Base-by-base conservation (phyloP, 441 rosid genomes). In the Euphorbia schlechtendalii region DNA sequence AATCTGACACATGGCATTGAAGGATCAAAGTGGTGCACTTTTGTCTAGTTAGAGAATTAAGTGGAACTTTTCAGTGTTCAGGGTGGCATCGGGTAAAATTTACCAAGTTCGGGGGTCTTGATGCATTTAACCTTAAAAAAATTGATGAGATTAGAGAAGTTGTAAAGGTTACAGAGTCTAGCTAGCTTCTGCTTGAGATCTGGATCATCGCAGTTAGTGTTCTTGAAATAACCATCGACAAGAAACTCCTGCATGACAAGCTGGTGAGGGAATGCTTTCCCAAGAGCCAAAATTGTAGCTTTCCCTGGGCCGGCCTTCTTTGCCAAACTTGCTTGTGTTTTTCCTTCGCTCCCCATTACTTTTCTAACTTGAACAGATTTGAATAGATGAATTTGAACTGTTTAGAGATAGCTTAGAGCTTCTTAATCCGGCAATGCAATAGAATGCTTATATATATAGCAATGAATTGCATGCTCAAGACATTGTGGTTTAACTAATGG, bases 191-290 rank as follows among this genome's bases (percentile, higher is more conserved):
- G 75, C 76, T 84, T 94, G 79, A 91, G 98, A 24, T 86, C 96
- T 9, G 89, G 96, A 64, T 94, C 96, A 54, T 91, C 86, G 34
- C 99, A 91, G 49, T 86, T 94, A 81, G 96, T 91, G 81, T 79
- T 84, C 80, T 68, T 86, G 83, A 94, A 94, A 72, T 87, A 91
- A 14, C 96, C 98, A 72, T 94, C 96, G 60, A 94, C 98, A 61
- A 94, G 82, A 61, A 82, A 86, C 65, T 89, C 96, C 67, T 94
- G 99, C 98, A 94, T 89, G 46, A 91, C 96, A 41, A 94, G 96
- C 84, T 94, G 99, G 74, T 84, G 84, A 65, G 99, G 99, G 70
- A 94, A 94, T 46, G 96, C 97, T 82, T 89, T 90, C 55, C 97
- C 96, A 1, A 89, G 81, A 46, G 96, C 89, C 77, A 92, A 78